Evolutionary conservation across 2,329 filamentous ascomycete genomes (phyloP), one percentile per base, ranked within the genome.

Genomic region (Arthrobotrys entomopaga): DNA sequence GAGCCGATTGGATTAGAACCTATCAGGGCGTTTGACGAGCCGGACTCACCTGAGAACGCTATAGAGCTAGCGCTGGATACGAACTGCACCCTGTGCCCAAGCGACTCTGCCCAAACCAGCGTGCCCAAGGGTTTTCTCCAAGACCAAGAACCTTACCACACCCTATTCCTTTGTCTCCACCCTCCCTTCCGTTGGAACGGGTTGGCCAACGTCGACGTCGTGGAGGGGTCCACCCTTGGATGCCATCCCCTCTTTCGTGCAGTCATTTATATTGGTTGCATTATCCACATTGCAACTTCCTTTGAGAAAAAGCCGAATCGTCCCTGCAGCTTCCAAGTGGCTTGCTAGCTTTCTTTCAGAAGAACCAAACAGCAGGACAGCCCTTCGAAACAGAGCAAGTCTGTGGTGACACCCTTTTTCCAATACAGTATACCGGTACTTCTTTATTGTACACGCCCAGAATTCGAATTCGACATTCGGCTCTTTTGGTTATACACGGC

Each of bases 391-490:
- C 49, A 24, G 54, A 65, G 19, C 63, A 24, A 29, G 56, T 20
- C 52, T 61, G 54, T 73, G 69, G 69, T 66, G 69, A 73, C 69
- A 61, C 42, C 43, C 43, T 52, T 66, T 42, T 40, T 49, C 22
- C 58, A 43, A 43, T 65, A 6, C 29, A 20, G 3, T 50, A 22
- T 20, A 19, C 46, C 13, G n/a, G n/a, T n/a, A n/a, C n/a, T 22
- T 13, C 10, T 42, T 19, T 43, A 15, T 42, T 20, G 11, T 57
- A 43, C 7, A 40, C 20, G 20, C 43, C 26, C 63, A 49, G 56
- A 29, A 34, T 34, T 34, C 10, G 5, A 34, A 34, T 34, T 34
- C 29, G 29, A 10, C 29, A 34, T 34, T 34, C 29, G 29, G 29
- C 29, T 34, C 38, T 19, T 22, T 6, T 50, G 29, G 40, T 63